Conservation (phyloP, 2,329 filamentous ascomycete species). For the Endoconidiophora polonica region DNA sequence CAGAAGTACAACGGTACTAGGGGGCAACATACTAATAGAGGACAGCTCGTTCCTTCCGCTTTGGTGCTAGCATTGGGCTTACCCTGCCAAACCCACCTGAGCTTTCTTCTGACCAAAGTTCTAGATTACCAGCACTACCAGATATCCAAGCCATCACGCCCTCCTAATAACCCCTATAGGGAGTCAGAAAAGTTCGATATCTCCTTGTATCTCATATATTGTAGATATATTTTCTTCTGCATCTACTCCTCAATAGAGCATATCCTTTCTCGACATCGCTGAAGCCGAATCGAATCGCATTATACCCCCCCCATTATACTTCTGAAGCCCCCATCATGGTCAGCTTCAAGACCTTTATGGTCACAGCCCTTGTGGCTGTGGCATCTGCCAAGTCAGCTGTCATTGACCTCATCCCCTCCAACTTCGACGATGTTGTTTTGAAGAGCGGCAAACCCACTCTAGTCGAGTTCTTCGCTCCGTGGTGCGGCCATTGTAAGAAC, state of each 20-base stretch:
- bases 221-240: background rate
- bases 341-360: conserved; percentile 42
- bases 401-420: conserved; percentile 71
- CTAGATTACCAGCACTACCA: no score
- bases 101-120: no score
- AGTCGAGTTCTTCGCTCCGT: conserved; percentile 95
- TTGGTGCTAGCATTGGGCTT: background rate
- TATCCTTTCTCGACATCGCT: background rate
- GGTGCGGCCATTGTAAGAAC: conserved; percentile 98
- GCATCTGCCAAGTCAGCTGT: conserved; percentile 64
- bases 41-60: conserved; percentile 13
- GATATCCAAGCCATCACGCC: background rate
- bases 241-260: background rate
- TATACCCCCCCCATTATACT: background rate
- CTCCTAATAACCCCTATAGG: background rate
- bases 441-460: conserved; percentile 88
- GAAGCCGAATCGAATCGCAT: background rate
- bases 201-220: no score
- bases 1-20: background rate
- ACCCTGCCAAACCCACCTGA: background rate
- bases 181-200: no score
- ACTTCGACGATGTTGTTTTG: conserved; percentile 82
- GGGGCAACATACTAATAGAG: conserved; percentile 1
- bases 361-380: conserved; percentile 36
- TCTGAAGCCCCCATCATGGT: conserved; percentile 27